Evolutionary conservation across 139 green algal genomes (phyloP).

Genomic region (Mychonastes homosphaera): DNA sequence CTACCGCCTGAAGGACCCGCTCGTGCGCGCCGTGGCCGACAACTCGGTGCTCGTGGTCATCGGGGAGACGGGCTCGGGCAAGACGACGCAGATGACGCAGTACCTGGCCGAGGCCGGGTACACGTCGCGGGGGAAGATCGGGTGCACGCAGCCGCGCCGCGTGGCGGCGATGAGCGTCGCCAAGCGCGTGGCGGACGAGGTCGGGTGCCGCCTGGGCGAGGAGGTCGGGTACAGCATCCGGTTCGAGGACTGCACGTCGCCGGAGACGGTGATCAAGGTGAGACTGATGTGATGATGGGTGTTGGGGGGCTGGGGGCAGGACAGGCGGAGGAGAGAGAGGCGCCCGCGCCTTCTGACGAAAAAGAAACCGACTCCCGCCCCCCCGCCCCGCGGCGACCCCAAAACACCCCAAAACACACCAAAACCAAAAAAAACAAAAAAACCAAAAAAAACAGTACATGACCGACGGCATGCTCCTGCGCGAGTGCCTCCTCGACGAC

Average conservation of each 20-base stretch:
- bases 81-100: constrained; percentile 98
- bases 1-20: constrained; percentile 80
- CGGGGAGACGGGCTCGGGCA: constrained; percentile 91
- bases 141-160: constrained; percentile 90
- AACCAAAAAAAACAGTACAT: too few relatives aligned
- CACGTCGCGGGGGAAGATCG: constrained; percentile 66
- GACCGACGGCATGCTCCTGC: constrained; percentile 94
- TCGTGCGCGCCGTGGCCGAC: constrained; percentile 78
- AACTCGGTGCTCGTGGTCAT: constrained; percentile 94
- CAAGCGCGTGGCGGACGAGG: constrained; percentile 93
- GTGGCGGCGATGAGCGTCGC: constrained; percentile 93
- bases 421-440: too few relatives aligned
- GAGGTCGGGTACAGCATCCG: constrained; percentile 93
- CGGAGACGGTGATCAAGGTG: constrained; percentile 91
- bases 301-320: too few relatives aligned
- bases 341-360: too few relatives aligned
- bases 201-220: constrained; percentile 67
- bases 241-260: constrained; percentile 88
- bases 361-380: too few relatives aligned
- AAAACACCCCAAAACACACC: too few relatives aligned
- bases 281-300: too few relatives aligned
- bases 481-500: constrained; percentile 84
- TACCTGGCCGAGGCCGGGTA: constrained; percentile 88
- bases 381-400: too few relatives aligned
- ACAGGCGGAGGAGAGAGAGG: too few relatives aligned